Conservation (phyloP, 257 asterid species). For the Plectranthus barbatus region DNA sequence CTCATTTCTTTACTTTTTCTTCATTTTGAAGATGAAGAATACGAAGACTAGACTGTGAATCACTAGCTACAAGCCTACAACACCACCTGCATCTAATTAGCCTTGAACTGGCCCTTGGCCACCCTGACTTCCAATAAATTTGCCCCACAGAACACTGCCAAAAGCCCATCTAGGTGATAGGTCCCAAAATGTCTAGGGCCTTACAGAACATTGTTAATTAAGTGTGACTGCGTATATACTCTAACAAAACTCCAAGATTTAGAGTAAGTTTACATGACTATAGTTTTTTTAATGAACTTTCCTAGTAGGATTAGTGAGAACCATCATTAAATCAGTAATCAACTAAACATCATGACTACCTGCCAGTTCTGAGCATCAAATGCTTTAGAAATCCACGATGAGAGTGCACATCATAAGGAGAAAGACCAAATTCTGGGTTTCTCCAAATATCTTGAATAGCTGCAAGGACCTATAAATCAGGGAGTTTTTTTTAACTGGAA, state of each 20-base stretch:
- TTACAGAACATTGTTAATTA: too few species aligned
- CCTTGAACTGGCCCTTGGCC: too few species aligned
- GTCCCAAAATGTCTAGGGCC: too few species aligned
- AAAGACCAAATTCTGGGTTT: conserved; percentile 50
- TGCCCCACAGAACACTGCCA: too few species aligned
- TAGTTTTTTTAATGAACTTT: not conserved
- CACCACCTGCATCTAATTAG: too few species aligned
- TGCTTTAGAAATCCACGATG: conserved; percentile 90
- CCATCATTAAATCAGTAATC: not conserved
- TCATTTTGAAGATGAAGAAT: too few species aligned
- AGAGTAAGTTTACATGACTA: not conserved
- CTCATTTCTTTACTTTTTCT: too few species aligned
- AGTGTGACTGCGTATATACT: not conserved
- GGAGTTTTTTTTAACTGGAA: conserved; percentile 20
- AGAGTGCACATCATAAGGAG: conserved; percentile 81
- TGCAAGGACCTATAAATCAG: conserved; percentile 86
- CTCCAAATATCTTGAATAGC: conserved; percentile 85
- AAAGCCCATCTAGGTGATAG: too few species aligned
- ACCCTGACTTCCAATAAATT: too few species aligned
- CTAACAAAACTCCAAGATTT: not conserved
- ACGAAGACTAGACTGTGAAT: too few species aligned
- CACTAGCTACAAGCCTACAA: too few species aligned
- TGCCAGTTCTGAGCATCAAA: conserved; percentile 88
- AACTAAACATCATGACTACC: conserved; percentile 34
- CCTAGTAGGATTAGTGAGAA: not conserved